Evolutionary conservation across 192 early-diverging fungal genomes (phyloP).

Genomic region (Funneliformis mosseae): DNA sequence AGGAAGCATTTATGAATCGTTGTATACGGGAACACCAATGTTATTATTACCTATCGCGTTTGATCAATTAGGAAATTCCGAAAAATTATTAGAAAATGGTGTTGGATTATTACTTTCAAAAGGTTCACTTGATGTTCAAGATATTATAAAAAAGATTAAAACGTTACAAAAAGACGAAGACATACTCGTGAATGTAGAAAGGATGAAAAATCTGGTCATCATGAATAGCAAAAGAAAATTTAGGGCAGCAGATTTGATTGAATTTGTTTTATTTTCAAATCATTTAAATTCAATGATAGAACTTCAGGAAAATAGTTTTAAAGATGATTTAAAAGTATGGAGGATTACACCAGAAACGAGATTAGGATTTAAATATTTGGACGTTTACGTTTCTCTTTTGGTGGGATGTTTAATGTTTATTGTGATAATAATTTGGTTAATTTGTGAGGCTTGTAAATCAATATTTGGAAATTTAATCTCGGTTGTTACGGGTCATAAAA

Average conservation of each 20-base stretch:
- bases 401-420: not conserved
- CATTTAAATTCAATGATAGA: not conserved
- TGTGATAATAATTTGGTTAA: not conserved
- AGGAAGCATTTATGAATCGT: constrained; percentile 37
- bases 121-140: not conserved
- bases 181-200: constrained; percentile 3
- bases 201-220: constrained; percentile 18
- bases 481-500: too few species aligned
- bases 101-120: constrained; percentile 15
- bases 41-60: constrained; percentile 36
- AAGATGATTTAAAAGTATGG: constrained; percentile 11
- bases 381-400: not conserved
- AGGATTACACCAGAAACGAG: constrained; percentile 16
- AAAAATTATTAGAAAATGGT: not conserved
- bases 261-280: constrained; percentile 1
- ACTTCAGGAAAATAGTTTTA: not conserved
- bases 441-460: not conserved
- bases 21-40: constrained; percentile 34
- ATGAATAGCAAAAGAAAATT: constrained; percentile 27
- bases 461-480: not conserved
- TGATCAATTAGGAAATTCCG: constrained; percentile 13
- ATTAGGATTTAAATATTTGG: constrained; percentile 26
- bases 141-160: constrained; percentile 17
- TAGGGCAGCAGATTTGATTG: constrained; percentile 26
- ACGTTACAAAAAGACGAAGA: not conserved